Evolutionary conservation across 140 eudicot genomes (phyloP).

Genomic region (Anethum foeniculum): DNA sequence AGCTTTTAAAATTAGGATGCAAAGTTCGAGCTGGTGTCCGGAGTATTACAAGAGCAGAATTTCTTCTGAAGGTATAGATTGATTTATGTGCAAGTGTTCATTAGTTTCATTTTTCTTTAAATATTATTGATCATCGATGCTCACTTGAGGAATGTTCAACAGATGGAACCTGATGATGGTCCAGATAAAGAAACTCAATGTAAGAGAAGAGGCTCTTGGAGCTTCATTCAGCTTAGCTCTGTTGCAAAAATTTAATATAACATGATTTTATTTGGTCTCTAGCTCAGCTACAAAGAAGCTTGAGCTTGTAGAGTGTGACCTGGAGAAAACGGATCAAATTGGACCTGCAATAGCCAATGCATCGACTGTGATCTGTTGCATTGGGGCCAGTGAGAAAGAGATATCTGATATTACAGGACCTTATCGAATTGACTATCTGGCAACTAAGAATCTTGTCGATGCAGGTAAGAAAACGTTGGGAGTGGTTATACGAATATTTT

Average conservation of each 20-base stretch:
- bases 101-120: slow-evolving; percentile 15
- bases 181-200: slow-evolving; percentile 52
- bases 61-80: slow-evolving; percentile 58
- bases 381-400: slow-evolving; percentile 98
- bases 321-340: slow-evolving; percentile 67
- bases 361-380: slow-evolving; percentile 80
- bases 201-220: slow-evolving; percentile 33
- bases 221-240: slow-evolving; percentile 6
- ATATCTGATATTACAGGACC: slow-evolving; percentile 88
- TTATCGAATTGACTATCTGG: slow-evolving; percentile 79
- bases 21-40: slow-evolving; percentile 92
- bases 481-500: slow-evolving; percentile 1
- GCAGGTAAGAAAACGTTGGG: slow-evolving; percentile 52
- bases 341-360: slow-evolving; percentile 64
- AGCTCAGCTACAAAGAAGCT: slow-evolving; percentile 98
- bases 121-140: neutral
- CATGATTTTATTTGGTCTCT: slow-evolving; percentile 51
- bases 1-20: slow-evolving; percentile 83
- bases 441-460: slow-evolving; percentile 83
- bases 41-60: slow-evolving; percentile 72
- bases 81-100: slow-evolving; percentile 1
- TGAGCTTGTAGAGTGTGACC: slow-evolving; percentile 86
- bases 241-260: slow-evolving; percentile 22
- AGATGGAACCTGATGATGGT: slow-evolving; percentile 55
- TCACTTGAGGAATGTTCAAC: slow-evolving; percentile 56